Percentiles rank a stretch among this genome's conserved stretches.
phyloP scores from a whole-genome alignment of 2,329 filamentous ascomycete species.

The Diplodia sapinea region DNA sequence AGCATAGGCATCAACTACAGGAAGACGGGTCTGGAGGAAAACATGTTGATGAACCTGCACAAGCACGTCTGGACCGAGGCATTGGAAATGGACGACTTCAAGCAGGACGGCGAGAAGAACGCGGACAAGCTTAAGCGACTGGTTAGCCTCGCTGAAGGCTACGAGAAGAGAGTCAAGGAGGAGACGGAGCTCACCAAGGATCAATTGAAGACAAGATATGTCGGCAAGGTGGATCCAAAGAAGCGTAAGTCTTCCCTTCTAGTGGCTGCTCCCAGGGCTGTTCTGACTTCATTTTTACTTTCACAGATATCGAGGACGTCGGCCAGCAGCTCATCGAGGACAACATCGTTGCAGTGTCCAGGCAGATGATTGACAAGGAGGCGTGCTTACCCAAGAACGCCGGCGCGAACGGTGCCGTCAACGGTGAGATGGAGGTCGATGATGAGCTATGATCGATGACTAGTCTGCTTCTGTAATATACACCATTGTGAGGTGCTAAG shows the following conservation, averaged over 20 bases:
- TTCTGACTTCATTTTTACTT: conserved; percentile 34
- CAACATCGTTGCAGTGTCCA: conserved; percentile 97
- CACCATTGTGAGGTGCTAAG: conserved; percentile 12
- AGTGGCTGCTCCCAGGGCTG: background rate
- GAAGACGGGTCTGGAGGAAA: conserved; percentile 97
- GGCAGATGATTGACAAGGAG: conserved; percentile 99
- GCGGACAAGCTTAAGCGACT: conserved; percentile 85
- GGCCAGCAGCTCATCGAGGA: conserved; percentile 97
- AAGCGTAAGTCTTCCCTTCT: conserved; percentile 67
- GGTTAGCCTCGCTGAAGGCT: conserved; percentile 88
- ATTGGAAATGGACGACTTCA: conserved; percentile 95
- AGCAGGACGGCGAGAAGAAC: conserved; percentile 80
- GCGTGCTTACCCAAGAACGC: conserved; percentile 75
- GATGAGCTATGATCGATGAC: conserved; percentile 37
- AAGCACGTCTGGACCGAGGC: conserved; percentile 99
- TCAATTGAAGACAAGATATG: conserved; percentile 97
- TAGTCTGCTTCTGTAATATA: conserved; percentile 20
- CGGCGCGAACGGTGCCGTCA: conserved; percentile 40
- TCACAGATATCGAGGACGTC: conserved; percentile 82
- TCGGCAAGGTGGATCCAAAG: conserved; percentile 98
- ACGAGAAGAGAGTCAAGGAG: conserved; percentile 98
- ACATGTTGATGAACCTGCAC: conserved; percentile 99
- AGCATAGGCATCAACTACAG: conserved; percentile 98
- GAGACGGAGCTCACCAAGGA: conserved; percentile 97
- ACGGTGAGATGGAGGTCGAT: conserved; percentile 46